Conservation (phyloP, 805 yeast genomes). For the Danielia reshetovae region DNA sequence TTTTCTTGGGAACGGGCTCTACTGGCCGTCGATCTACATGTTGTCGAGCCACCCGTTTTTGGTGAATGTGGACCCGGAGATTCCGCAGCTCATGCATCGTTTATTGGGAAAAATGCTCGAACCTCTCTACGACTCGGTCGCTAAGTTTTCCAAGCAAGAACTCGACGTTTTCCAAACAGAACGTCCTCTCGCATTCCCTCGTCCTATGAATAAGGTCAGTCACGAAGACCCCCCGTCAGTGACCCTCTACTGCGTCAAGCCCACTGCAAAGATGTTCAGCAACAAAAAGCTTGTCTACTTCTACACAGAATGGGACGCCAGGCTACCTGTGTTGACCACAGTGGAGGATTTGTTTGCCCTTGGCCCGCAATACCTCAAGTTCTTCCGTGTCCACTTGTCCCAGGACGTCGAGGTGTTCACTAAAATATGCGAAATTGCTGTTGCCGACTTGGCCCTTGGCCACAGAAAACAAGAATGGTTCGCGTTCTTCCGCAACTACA, state of each 20-base stretch:
- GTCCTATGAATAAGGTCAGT: slow-evolving; percentile 24
- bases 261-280: slow-evolving; percentile 21
- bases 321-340: slow-evolving; percentile 33
- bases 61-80: slow-evolving; percentile 48
- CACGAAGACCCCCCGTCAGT: slow-evolving; percentile 22
- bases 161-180: slow-evolving; percentile 19
- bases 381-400: slow-evolving; percentile 55
- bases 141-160: slow-evolving; percentile 19
- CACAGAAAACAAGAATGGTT: slow-evolving; percentile 41
- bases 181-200: slow-evolving; percentile 20
- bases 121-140: slow-evolving; percentile 39
- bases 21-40: slow-evolving; percentile 58
- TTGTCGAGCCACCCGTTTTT: slow-evolving; percentile 60
- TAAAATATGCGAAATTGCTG: slow-evolving; percentile 60
- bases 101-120: slow-evolving; percentile 45
- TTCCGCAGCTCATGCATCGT: slow-evolving; percentile 46
- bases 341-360: slow-evolving; percentile 43
- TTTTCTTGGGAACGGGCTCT: slow-evolving; percentile 55
- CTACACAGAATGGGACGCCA: slow-evolving; percentile 45
- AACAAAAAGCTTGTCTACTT: slow-evolving; percentile 35
- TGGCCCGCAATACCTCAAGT: slow-evolving; percentile 48
- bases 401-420: slow-evolving; percentile 45
- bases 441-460: slow-evolving; percentile 26
- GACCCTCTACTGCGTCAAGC: slow-evolving; percentile 27
- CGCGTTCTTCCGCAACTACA: slow-evolving; percentile 56